Evolutionary conservation across 2,329 filamentous ascomycete genomes (phyloP), one percentile per base, ranked within the genome.

Genomic region (Fusarium dlaminii): DNA sequence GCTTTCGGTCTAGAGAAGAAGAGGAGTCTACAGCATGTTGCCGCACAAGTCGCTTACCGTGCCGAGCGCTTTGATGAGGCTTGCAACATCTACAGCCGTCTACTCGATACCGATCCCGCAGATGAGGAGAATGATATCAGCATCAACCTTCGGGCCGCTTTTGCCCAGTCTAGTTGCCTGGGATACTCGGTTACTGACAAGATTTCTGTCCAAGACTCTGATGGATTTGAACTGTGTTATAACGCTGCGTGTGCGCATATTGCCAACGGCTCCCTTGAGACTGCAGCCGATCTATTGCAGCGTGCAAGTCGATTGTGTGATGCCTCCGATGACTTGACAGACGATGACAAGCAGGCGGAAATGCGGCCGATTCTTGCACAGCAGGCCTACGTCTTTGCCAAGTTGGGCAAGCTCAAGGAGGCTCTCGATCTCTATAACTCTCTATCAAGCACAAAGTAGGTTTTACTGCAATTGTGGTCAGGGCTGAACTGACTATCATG

Each of bases 201-300:
- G 14, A 83, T 83, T 12, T 84, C 87, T 66, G 90, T 91, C 29
- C 74, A 75, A 68, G 90, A 93, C 76, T 83, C 93, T 32, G 92
- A 95, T 71, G 89, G 91, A 5, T 96, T 96, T 76, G 94, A 96
- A 84, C 91, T 92, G 32, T 91, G 93, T 17, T 97, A 94, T 83
- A 97, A 97, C 81, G 88, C 90, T 30, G 94, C 93, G 14, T 96
- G 93, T 80, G 87, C 87, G 27, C 90, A 89, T 80, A 91, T 96
- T 76, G 92, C 92, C 20, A 86, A 90, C 52, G 92, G 90, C 13
- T 91, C 93, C 75, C 85, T 93, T 42, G 86, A 83, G 9, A 88
- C 90, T 74, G 93, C 90, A 3, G 87, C 90, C 29, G 84, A 92
- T 30, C 85, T 95, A 64, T 83, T 96, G 68, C 92, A 91, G 82